Evolutionary conservation across 768 basidiomycete genomes (phyloP).

Genomic region (Clathrus columnatus): DNA sequence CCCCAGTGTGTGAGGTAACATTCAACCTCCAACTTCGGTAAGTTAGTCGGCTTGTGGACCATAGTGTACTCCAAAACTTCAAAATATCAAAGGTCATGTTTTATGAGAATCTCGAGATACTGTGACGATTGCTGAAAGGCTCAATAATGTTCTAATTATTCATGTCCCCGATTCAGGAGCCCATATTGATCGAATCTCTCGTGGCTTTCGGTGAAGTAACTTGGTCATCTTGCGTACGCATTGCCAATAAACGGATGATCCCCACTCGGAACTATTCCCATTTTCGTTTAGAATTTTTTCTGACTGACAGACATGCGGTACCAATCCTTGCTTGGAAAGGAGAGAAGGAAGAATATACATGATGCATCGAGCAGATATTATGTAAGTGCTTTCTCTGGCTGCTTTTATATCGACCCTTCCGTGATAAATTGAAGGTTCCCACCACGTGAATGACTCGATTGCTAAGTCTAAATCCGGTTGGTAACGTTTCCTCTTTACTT

Average conservation of each 20-base stretch:
- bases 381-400: conserved; percentile 79
- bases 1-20: no score
- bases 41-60: no score
- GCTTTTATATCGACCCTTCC: conserved; percentile 97
- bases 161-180: conserved; percentile 52
- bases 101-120: no score
- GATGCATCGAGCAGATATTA: conserved; percentile 98
- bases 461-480: conserved; percentile 92
- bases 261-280: conserved; percentile 3
- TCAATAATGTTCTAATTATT: neutral
- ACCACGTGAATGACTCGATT: conserved; percentile 99
- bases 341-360: conserved; percentile 96
- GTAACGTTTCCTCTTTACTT: neutral
- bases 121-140: no score
- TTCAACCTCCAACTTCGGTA: no score
- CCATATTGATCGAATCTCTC: conserved; percentile 97
- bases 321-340: conserved; percentile 99
- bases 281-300: conserved; percentile 35
- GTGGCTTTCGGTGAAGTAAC: conserved; percentile 91
- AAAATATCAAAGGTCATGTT: no score
- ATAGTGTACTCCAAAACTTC: no score
- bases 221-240: conserved; percentile 93
- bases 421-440: conserved; percentile 91
- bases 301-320: conserved; percentile 43
- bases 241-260: neutral